A percentile compares a stretch with the other conserved stretches of the same genome.
Evolutionary conservation across 345 rosid species (phyloP).

Genomic region (Citrus hindsii): DNA sequence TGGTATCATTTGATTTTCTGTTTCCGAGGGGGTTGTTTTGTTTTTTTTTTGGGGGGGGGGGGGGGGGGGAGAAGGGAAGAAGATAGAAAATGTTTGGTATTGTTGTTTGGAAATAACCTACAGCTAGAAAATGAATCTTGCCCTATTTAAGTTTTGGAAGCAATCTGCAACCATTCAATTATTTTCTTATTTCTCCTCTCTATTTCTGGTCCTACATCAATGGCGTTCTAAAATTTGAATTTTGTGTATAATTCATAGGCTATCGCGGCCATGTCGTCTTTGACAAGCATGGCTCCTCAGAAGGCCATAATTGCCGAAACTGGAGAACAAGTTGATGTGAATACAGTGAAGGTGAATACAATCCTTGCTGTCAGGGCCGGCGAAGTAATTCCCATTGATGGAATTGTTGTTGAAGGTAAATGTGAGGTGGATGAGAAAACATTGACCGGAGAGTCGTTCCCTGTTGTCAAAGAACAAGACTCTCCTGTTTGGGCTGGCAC

Average conservation of each 20-base stretch:
- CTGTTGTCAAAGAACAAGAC: constrained; percentile 65
- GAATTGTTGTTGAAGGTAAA: constrained; percentile 75
- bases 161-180: too few species aligned
- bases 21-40: not conserved
- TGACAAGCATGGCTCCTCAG: constrained; percentile 80
- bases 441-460: constrained; percentile 84
- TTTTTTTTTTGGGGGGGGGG: too few species aligned
- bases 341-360: constrained; percentile 67
- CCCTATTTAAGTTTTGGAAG: too few species aligned
- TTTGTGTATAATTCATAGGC: constrained; percentile 44
- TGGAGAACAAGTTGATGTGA: constrained; percentile 70
- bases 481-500: constrained; percentile 93
- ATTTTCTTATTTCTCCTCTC: too few species aligned
- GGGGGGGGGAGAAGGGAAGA: too few species aligned
- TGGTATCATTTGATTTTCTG: too few species aligned
- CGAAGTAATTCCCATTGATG: constrained; percentile 90
- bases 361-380: constrained; percentile 77
- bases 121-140: too few species aligned
- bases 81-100: too few species aligned
- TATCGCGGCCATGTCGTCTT: constrained; percentile 69
- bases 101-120: too few species aligned
- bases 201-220: too few species aligned
- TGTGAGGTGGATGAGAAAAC: constrained; percentile 93
- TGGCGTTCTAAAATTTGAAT: too few species aligned
- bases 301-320: constrained; percentile 79